Evolutionary conservation across 164 flowering plant species (phyloP).

Genomic region (Berberis vulgaris): DNA sequence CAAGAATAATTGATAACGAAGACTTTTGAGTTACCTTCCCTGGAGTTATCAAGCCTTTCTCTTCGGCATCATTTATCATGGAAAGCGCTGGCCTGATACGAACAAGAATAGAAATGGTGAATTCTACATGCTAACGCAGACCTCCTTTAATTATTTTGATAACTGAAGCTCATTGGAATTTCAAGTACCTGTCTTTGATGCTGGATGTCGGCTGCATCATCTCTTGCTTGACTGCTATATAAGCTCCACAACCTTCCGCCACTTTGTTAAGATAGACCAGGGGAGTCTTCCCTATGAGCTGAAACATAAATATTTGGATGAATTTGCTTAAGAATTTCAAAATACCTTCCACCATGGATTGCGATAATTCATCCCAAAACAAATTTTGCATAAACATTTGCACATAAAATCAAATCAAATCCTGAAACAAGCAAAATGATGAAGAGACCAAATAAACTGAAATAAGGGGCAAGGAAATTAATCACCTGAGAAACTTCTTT

Average conservation of each 20-base stretch:
- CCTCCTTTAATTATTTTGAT: not conserved
- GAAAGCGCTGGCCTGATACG: constrained; percentile 63
- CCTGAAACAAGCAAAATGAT: too few relatives aligned
- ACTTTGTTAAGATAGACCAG: constrained; percentile 87
- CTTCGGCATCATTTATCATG: constrained; percentile 86
- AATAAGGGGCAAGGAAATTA: not conserved
- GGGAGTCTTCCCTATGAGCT: constrained; percentile 90
- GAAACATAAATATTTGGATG: constrained; percentile 11
- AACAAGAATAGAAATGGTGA: constrained; percentile 1
- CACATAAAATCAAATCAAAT: too few relatives aligned
- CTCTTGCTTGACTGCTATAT: constrained; percentile 87
- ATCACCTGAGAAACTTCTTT: constrained; percentile 8
- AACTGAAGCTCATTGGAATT: not conserved
- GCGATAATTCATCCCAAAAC: too few relatives aligned
- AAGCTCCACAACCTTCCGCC: constrained; percentile 87
- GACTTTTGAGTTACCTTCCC: constrained; percentile 49
- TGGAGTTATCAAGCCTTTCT: constrained; percentile 55
- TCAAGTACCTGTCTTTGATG: constrained; percentile 80
- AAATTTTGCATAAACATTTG: too few relatives aligned
- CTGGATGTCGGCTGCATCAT: constrained; percentile 91
- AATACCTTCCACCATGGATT: too few relatives aligned
- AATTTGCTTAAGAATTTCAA: too few relatives aligned
- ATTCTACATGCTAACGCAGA: not conserved
- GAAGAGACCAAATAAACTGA: too few relatives aligned
- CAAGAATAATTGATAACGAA: not conserved